phyloP scores from a whole-genome alignment of 2,329 filamentous ascomycete genomes.

The Chrysoporthe cubensis region DNA sequence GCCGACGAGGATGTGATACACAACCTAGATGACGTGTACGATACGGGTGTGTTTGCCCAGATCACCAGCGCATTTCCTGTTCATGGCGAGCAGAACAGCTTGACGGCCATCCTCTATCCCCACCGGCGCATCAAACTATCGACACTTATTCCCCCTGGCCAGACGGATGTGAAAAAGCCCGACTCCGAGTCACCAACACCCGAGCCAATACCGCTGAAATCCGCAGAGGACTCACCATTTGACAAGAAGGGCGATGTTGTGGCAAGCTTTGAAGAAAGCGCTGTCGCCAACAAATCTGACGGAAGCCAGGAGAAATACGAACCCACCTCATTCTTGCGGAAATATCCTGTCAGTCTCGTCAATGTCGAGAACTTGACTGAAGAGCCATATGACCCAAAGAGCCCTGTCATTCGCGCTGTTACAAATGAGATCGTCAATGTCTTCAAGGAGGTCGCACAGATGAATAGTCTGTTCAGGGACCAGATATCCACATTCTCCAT shows the following conservation, averaged over 20 bases:
- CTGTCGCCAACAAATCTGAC: conserved; percentile 63
- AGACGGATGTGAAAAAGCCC: conserved; percentile 55
- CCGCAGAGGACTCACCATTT: conserved; percentile 50
- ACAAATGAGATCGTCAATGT: conserved; percentile 99
- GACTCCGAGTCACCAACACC: conserved; percentile 54
- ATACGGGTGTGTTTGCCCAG: conserved; percentile 95
- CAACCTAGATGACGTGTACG: conserved; percentile 87
- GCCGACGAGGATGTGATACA: conserved; percentile 94
- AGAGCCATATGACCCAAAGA: conserved; percentile 88
- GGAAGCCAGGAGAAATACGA: conserved; percentile 67
- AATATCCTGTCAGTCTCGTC: conserved; percentile 90
- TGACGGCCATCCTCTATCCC: conserved; percentile 94
- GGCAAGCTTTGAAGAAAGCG: conserved; percentile 90
- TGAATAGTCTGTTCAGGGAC: conserved; percentile 94
- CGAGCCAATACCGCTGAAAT: conserved; percentile 63
- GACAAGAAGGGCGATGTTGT: conserved; percentile 93
- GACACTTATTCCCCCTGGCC: conserved; percentile 72
- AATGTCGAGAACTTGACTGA: conserved; percentile 93
- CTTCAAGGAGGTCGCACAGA: conserved; percentile 92
- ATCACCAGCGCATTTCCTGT: conserved; percentile 96
- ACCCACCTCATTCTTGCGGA: conserved; percentile 86
- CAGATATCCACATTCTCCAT: conserved; percentile 98
- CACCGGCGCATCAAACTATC: conserved; percentile 93
- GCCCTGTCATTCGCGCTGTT: conserved; percentile 84
- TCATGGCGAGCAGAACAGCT: conserved; percentile 78